Conservation (phyloP, 2,329 filamentous ascomycete genomes). For the Fusarium secorum region DNA sequence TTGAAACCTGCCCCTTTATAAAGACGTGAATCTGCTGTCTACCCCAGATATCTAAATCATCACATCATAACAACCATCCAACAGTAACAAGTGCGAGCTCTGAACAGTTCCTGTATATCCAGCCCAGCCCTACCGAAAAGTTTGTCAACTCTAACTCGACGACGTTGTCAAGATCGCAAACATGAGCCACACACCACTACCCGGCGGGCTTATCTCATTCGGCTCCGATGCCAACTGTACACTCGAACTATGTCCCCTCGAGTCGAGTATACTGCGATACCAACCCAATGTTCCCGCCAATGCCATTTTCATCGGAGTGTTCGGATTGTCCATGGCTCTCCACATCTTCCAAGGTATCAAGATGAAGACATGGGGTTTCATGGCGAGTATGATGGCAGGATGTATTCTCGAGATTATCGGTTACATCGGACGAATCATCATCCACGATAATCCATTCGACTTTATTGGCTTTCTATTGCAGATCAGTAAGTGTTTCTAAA, state of each 20-base stretch:
- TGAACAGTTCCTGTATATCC: background rate
- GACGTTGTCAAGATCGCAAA: background rate
- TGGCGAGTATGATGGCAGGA: conserved; percentile 60
- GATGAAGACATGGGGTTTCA: conserved; percentile 49
- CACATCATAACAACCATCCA: background rate
- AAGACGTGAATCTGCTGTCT: background rate
- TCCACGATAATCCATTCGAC: conserved; percentile 64
- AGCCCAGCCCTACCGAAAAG: background rate
- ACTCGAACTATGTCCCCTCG: conserved; percentile 36
- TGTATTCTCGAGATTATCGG: conserved; percentile 66
- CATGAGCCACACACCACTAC: conserved; percentile 16
- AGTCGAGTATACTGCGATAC: conserved; percentile 37
- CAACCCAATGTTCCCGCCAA: conserved; percentile 34
- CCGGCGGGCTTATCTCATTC: conserved; percentile 37
- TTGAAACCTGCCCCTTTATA: conserved; percentile 1
- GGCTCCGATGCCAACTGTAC: conserved; percentile 39
- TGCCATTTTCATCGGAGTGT: conserved; percentile 30
- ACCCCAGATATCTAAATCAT: background rate
- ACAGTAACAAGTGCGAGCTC: background rate
- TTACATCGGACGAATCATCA: conserved; percentile 65
- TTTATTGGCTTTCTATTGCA: conserved; percentile 69
- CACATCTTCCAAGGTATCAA: conserved; percentile 34
- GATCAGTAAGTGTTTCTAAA: conserved; percentile 56
- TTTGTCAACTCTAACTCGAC: background rate
- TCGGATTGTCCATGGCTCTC: conserved; percentile 26